Conservation (phyloP, 305 asterid species). For the Fraxinus floribunda region DNA sequence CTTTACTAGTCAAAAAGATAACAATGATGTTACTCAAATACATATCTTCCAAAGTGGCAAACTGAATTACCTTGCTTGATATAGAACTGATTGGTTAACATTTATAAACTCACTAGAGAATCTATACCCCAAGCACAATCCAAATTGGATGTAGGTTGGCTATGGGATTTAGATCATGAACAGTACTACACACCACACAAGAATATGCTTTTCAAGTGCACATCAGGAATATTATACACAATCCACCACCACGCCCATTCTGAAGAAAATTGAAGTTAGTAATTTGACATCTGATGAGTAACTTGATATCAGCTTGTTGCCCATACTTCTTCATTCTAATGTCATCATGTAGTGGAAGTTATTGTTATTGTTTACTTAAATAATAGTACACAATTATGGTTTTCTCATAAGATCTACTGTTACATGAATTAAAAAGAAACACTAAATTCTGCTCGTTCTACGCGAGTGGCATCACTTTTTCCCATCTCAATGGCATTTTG, state of each 20-base stretch:
- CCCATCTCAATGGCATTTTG: conserved; percentile 3
- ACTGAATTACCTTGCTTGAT: not conserved
- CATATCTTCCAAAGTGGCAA: conserved; percentile 11
- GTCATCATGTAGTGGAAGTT: conserved; percentile 5
- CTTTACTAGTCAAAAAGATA: not conserved
- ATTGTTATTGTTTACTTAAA: not conserved
- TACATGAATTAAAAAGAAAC: not conserved
- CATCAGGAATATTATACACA: not conserved
- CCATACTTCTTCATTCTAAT: not conserved
- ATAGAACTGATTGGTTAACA: not conserved
- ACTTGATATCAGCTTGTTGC: conserved; percentile 9
- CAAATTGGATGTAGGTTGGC: not conserved
- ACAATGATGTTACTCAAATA: not conserved
- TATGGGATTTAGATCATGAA: conserved; percentile 1
- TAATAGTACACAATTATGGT: not conserved
- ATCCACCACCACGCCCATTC: conserved; percentile 5
- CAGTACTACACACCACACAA: conserved; percentile 2
- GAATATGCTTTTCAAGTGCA: conserved; percentile 3
- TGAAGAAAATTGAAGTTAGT: conserved; percentile 1
- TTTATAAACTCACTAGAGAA: not conserved
- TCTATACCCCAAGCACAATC: not conserved
- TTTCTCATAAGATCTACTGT: not conserved
- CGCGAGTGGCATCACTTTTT: not conserved
- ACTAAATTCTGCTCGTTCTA: not conserved
- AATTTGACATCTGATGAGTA: not conserved